These are phyloP conservation scores for Trapa bicornis DNA, from an alignment of 345 rosid species.

Conservation along the genomic window DNA sequence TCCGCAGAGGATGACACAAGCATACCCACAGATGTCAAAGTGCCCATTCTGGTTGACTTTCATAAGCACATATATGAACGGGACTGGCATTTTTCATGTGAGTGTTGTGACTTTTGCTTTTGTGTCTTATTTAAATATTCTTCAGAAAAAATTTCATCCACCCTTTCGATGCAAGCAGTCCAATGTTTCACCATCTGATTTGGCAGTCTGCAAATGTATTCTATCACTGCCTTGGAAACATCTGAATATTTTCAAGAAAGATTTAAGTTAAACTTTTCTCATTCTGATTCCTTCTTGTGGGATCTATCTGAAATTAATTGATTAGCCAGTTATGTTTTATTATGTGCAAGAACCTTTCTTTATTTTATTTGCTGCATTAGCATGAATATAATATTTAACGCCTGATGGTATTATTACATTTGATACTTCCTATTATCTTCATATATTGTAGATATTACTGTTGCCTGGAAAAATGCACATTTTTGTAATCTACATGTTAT, in stretches of 20 bases:
- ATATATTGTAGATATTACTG: no score
- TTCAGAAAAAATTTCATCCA: neutral
- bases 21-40: slow-evolving; percentile 70
- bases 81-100: slow-evolving; percentile 91
- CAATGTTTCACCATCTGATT: neutral
- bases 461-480: no score
- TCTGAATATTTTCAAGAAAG: no score
- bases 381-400: neutral
- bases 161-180: neutral
- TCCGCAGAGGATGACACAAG: slow-evolving; percentile 95
- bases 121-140: neutral
- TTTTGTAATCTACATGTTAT: no score
- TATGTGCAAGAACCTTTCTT: neutral
- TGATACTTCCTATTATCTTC: no score
- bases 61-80: slow-evolving; percentile 63
- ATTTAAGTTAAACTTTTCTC: no score
- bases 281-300: neutral
- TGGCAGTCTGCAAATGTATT: no score
- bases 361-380: neutral
- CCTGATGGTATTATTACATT: neutral
- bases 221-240: no score
- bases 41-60: slow-evolving; percentile 73
- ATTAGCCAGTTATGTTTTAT: neutral
- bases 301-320: neutral
- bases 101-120: slow-evolving; percentile 15